Evolutionary conservation across 2,329 filamentous ascomycete genomes (phyloP).

Genomic region (Botryotinia narcissicola): DNA sequence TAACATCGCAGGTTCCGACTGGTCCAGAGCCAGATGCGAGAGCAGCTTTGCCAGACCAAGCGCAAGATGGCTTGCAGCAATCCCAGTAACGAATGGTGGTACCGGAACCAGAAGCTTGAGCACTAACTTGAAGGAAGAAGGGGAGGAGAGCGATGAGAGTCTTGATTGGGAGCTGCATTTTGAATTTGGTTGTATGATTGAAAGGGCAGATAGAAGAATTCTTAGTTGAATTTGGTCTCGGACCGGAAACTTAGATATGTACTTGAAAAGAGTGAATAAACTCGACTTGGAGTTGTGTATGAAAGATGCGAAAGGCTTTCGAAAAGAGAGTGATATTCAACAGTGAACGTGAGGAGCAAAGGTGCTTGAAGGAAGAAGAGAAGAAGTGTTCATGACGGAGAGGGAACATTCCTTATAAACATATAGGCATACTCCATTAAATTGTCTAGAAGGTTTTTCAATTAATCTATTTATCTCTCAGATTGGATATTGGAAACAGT

Average conservation of each 20-base stretch:
- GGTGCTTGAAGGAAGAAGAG: slow-evolving; percentile 13
- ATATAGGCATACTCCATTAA: neutral
- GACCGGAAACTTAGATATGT: slow-evolving; percentile 5
- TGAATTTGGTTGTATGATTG: slow-evolving; percentile 3
- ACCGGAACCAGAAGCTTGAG: slow-evolving; percentile 29
- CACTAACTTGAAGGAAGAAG: slow-evolving; percentile 30
- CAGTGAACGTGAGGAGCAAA: slow-evolving; percentile 19
- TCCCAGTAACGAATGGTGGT: slow-evolving; percentile 54
- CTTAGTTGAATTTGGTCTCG: neutral
- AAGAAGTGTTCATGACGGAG: neutral
- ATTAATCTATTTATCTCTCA: slow-evolving; percentile 11
- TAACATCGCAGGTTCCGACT: slow-evolving; percentile 39
- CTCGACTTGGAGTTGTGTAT: slow-evolving; percentile 13
- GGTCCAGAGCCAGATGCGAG: slow-evolving; percentile 39
- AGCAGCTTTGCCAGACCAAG: slow-evolving; percentile 57
- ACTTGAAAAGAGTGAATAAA: slow-evolving; percentile 13
- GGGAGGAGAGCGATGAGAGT: slow-evolving; percentile 33
- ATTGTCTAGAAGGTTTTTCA: neutral
- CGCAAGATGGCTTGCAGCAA: slow-evolving; percentile 70
- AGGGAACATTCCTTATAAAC: slow-evolving; percentile 10
- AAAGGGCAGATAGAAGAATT: neutral
- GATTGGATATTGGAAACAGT: slow-evolving; percentile 18
- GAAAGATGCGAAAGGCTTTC: neutral
- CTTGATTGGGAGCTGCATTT: slow-evolving; percentile 23
- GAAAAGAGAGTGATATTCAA: slow-evolving; percentile 15